Evolutionary conservation across 441 rosid species (phyloP).

Genomic region (Sinapis alba): DNA sequence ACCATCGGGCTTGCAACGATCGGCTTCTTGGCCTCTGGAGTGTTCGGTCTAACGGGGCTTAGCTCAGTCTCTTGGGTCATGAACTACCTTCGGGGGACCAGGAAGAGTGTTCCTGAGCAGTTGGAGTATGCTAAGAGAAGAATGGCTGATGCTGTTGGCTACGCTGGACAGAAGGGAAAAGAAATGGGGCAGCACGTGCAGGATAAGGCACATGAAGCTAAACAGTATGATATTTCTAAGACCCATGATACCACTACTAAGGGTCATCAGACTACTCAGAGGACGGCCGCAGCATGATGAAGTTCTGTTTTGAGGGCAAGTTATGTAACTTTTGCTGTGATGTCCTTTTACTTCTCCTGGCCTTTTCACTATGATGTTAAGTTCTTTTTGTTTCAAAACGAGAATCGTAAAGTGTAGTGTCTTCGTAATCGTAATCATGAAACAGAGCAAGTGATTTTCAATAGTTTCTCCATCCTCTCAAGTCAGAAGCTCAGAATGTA

Average conservation of each 20-base stretch:
- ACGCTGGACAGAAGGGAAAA: slow-evolving; percentile 33
- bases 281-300: slow-evolving; percentile 1
- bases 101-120: slow-evolving; percentile 34
- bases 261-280: slow-evolving; percentile 29
- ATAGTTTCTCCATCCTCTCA: slow-evolving; percentile 6
- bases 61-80: slow-evolving; percentile 42
- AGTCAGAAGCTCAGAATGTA: no score
- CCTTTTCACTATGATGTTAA: slow-evolving; percentile 8
- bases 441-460: background rate
- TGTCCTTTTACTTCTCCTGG: background rate
- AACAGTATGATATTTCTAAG: slow-evolving; percentile 30
- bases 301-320: background rate
- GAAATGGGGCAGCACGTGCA: slow-evolving; percentile 38
- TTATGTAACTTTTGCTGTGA: background rate
- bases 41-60: slow-evolving; percentile 39
- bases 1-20: slow-evolving; percentile 34
- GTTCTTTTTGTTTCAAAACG: background rate
- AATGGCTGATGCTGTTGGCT: slow-evolving; percentile 39
- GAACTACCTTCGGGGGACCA: slow-evolving; percentile 35
- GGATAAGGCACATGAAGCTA: slow-evolving; percentile 31
- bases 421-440: slow-evolving; percentile 6
- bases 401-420: slow-evolving; percentile 14
- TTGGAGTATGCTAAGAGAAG: slow-evolving; percentile 37
- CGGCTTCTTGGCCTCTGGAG: slow-evolving; percentile 30
- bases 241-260: slow-evolving; percentile 25